A percentile compares a stretch with the other conserved stretches of the same genome.
phyloP scores from a whole-genome alignment of 179 eudicot species.

The Silene coronaria region DNA sequence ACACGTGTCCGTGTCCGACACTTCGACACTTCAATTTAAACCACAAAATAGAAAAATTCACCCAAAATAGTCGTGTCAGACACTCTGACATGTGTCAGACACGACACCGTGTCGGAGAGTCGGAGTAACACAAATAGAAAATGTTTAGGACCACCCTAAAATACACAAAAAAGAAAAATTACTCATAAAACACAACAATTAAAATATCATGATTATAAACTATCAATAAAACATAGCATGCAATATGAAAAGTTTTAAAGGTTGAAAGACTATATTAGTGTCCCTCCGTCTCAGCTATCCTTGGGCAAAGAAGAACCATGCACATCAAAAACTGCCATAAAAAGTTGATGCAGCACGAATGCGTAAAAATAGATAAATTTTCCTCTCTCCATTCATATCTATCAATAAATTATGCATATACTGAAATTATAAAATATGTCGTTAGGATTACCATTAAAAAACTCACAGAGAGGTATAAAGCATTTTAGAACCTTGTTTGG shows the following conservation, averaged over 20 bases:
- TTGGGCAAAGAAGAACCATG: conserved; percentile 2
- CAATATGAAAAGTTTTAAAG: not conserved
- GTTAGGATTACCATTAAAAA: not conserved
- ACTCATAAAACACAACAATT: not conserved
- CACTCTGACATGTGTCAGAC: no score
- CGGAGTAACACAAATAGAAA: no score
- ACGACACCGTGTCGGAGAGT: no score
- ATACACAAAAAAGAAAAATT: not conserved
- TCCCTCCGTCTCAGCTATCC: conserved; percentile 4
- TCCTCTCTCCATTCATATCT: not conserved
- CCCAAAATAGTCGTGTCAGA: no score
- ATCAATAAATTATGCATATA: not conserved
- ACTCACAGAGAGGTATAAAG: not conserved
- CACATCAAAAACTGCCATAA: conserved; percentile 6
- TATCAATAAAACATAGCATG: not conserved
- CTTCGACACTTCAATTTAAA: no score
- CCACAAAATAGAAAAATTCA: no score
- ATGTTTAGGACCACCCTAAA: not conserved
- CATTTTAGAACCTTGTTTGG: not conserved
- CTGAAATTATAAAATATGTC: not conserved
- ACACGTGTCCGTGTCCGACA: no score
- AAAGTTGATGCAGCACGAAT: not conserved
- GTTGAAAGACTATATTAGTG: not conserved
- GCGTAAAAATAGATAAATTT: not conserved
- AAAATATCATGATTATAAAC: not conserved